These are phyloP conservation scores for Ogataea parapolymorpha DNA, from an alignment of 805 yeast species.

Conservation along the genomic window DNA sequence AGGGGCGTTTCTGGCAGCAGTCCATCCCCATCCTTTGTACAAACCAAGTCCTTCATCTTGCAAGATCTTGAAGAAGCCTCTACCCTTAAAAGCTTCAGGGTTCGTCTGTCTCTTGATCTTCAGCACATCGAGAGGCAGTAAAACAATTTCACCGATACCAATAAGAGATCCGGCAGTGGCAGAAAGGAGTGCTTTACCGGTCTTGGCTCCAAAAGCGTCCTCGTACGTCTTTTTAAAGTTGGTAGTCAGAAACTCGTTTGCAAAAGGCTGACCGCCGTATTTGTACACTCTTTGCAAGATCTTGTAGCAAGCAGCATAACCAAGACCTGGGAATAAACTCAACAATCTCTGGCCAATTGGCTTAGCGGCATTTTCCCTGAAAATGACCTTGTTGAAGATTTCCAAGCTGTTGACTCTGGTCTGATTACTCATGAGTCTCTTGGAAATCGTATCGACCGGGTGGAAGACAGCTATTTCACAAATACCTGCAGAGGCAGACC, in stretches of 20 bases:
- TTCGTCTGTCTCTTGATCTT: constrained; percentile 99
- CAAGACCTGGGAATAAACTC: constrained; percentile 94
- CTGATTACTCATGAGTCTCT: constrained; percentile 86
- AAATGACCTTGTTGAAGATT: constrained; percentile 82
- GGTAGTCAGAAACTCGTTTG: constrained; percentile 81
- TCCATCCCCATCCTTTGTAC: constrained; percentile 99
- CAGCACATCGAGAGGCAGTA: constrained; percentile 92
- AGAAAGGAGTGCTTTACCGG: constrained; percentile 94
- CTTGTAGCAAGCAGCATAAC: constrained; percentile 97
- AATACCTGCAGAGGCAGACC: constrained; percentile 98
- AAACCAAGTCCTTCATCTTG: constrained; percentile 89
- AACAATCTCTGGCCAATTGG: constrained; percentile 67
- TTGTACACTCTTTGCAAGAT: constrained; percentile 96
- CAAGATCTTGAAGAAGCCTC: constrained; percentile 86
- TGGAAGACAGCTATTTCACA: constrained; percentile 96
- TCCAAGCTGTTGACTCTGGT: constrained; percentile 58
- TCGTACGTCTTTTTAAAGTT: constrained; percentile 74
- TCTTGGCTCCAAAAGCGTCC: constrained; percentile 79
- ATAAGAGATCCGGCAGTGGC: constrained; percentile 97
- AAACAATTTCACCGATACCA: constrained; percentile 96
- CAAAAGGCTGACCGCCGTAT: constrained; percentile 99
- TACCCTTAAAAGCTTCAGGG: constrained; percentile 99
- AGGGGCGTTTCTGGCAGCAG: constrained; percentile 99
- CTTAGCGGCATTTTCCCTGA: constrained; percentile 74
- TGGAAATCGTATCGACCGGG: constrained; percentile 97